Evolutionary conservation across 768 basidiomycete genomes (phyloP), one percentile per base, ranked within the genome.

Genomic region (Tubosaeta brunneosetosa): DNA sequence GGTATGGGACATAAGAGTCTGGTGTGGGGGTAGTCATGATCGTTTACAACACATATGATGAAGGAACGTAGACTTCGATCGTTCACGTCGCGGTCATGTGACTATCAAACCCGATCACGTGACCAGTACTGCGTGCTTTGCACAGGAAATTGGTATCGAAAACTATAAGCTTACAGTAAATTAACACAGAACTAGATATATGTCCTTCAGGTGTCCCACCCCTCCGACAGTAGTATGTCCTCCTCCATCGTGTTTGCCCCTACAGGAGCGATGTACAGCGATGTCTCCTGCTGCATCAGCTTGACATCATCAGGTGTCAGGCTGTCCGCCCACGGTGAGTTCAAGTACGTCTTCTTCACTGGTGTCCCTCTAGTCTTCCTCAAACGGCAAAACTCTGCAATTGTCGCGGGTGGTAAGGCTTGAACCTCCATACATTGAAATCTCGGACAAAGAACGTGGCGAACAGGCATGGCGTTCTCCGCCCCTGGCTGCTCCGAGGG

Each of bases 171-270:
- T 51, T 29, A 45, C 47, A 16, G 2, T 37, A 59, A 38, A 55
- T 61, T 55, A 55, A 26, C 29, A 26, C 10, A 34, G 29, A 22
- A 14, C 25, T 52, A 51, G 47, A 60, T 55, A 25, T 45, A 25
- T 43, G 40, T 25, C 41, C 43, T 17, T 56, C 43, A 63, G 41
- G 7, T n/a, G 0, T 55, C 27, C 59, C 59, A 61, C 16, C 52
- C 56, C 13, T 57, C 58, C 22, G 51, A 51, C 52, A 73, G 40
- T 34, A 79, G 26, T 40, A 47, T 64, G 41, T 67, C 66, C 60
- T 82, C 81, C 56, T 82, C 80, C 3, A 66, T 64, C n/a, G 79
- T 74, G 47, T 69, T 76, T 10, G 71, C 61, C 5, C 77, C 76
- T 4, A 63, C 53, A 26, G 71, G 56, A 9, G 62, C 62, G 27